phyloP scores from a whole-genome alignment of 2,329 filamentous ascomycete species.

The Aspergillus felis region DNA sequence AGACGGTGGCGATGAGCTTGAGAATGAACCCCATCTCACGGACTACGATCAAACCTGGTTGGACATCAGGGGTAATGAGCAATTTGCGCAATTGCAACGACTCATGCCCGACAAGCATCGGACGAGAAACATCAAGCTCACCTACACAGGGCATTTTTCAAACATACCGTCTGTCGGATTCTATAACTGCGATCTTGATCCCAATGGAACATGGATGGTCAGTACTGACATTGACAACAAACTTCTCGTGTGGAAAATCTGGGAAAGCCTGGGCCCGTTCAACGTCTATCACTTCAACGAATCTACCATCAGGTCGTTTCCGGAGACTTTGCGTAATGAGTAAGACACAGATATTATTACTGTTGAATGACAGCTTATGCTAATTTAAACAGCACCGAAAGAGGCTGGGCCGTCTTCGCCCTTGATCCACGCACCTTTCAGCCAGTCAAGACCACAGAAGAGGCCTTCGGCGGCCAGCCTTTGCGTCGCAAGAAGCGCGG shows the following conservation, averaged over 20 bases:
- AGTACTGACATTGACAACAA: conserved; percentile 54
- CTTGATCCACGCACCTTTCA: conserved; percentile 44
- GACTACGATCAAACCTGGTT: conserved; percentile 32
- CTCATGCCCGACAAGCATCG: conserved; percentile 31
- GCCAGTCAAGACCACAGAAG: conserved; percentile 27
- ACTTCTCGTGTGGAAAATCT: conserved; percentile 48
- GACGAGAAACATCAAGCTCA: conserved; percentile 40
- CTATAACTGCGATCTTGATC: conserved; percentile 55
- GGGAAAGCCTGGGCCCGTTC: conserved; percentile 33
- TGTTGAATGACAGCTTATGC: neutral
- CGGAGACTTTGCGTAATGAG: conserved; percentile 24
- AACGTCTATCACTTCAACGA: conserved; percentile 29
- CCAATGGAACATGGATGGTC: conserved; percentile 53
- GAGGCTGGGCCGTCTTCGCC: conserved; percentile 46
- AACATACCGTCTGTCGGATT: conserved; percentile 60
- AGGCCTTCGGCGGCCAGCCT: conserved; percentile 40
- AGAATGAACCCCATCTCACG: conserved; percentile 14
- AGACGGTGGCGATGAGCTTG: conserved; percentile 11
- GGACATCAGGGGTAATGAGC: conserved; percentile 20
- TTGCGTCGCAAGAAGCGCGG: conserved; percentile 12
- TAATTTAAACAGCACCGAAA: conserved; percentile 17
- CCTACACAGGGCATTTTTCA: conserved; percentile 38
- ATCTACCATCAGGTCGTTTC: conserved; percentile 16
- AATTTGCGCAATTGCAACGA: conserved; percentile 26
- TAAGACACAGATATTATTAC: conserved; percentile 7